Conservation (phyloP, 2,329 filamentous ascomycete genomes). For the Lizonia empirigonia region DNA sequence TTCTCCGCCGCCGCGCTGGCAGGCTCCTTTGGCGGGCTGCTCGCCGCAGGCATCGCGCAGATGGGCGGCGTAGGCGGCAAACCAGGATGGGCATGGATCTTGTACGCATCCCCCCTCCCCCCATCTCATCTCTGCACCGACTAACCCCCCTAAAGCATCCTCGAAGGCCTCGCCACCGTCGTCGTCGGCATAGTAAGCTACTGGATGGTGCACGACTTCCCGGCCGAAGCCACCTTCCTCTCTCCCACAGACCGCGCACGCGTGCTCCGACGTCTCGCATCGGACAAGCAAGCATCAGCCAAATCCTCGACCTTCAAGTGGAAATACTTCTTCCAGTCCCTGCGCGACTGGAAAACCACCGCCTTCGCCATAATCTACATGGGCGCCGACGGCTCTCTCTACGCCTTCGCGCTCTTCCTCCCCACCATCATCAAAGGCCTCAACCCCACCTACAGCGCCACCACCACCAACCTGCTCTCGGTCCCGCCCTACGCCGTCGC, state of each 20-base stretch:
- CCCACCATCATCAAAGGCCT: constrained; percentile 74
- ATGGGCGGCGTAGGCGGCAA: constrained; percentile 67
- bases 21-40: constrained; percentile 76
- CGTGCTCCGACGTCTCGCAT: constrained; percentile 71
- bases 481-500: constrained; percentile 78
- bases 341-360: constrained; percentile 87
- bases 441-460: constrained; percentile 59
- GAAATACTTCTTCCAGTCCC: constrained; percentile 71
- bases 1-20: constrained; percentile 82
- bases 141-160: constrained; percentile 44
- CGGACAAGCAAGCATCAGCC: constrained; percentile 77
- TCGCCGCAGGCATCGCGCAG: constrained; percentile 72
- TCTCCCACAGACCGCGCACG: constrained; percentile 70
- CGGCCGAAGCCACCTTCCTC: constrained; percentile 75
- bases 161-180: constrained; percentile 73
- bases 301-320: constrained; percentile 75
- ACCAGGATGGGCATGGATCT: constrained; percentile 54
- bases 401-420: constrained; percentile 77
- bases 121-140: background rate
- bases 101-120: constrained; percentile 35
- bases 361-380: constrained; percentile 77
- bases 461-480: constrained; percentile 71
- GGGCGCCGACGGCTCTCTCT: constrained; percentile 72
- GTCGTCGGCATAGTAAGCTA: constrained; percentile 67
- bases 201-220: constrained; percentile 81